Conservation (phyloP, 805 yeast genomes). For the Candida argentea region DNA sequence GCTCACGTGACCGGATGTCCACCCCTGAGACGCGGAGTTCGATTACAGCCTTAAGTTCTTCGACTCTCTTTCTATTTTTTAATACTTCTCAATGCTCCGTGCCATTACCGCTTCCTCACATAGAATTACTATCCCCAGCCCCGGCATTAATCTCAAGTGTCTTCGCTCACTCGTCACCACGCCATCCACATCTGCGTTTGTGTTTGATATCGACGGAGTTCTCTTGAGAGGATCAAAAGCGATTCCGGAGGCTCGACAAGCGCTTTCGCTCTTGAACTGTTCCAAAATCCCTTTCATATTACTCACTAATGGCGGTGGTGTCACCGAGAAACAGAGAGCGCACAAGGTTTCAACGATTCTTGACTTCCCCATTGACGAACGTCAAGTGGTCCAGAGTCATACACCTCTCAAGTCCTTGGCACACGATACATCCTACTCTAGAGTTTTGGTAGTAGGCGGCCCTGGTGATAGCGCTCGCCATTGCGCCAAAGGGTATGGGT, state of each 20-base stretch:
- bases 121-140: too few relatives aligned
- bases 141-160: too few relatives aligned
- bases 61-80: too few relatives aligned
- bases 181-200: conserved; percentile 27
- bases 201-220: conserved; percentile 75
- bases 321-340: conserved; percentile 52
- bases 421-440: conserved; percentile 31
- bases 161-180: too few relatives aligned
- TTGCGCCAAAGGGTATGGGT: conserved; percentile 73
- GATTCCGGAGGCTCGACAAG: conserved; percentile 53
- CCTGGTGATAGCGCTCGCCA: conserved; percentile 54
- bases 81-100: too few relatives aligned
- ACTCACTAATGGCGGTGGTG: conserved; percentile 88
- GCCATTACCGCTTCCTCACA: too few relatives aligned
- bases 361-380: conserved; percentile 35
- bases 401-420: conserved; percentile 69
- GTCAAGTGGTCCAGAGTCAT: conserved; percentile 76
- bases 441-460: conserved; percentile 83
- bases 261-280: conserved; percentile 44
- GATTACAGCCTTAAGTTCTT: too few relatives aligned
- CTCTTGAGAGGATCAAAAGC: conserved; percentile 63
- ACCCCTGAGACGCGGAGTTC: too few relatives aligned
- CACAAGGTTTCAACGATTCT: conserved; percentile 38
- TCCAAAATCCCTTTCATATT: conserved; percentile 66
- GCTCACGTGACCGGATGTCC: too few relatives aligned